These are phyloP conservation scores for Podaxis carcinomalis DNA, from an alignment of 768 basidiomycete genomes.

Conservation along the genomic window DNA sequence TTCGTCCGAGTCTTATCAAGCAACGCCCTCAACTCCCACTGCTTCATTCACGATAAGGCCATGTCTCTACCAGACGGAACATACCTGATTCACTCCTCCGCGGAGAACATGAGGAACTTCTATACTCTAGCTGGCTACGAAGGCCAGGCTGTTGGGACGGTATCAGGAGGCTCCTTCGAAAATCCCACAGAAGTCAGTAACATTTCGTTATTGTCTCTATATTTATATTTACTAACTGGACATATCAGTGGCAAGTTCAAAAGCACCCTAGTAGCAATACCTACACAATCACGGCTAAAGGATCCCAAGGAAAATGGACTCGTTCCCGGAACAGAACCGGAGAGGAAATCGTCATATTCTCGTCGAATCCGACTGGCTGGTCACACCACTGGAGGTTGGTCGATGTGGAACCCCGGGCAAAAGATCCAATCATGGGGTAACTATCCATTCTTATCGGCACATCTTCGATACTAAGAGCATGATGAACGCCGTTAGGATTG, in stretches of 20 bases:
- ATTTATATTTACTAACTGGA: background rate
- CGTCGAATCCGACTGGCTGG: background rate
- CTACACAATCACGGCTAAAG: conserved; percentile 4
- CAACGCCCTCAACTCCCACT: background rate
- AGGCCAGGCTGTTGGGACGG: background rate
- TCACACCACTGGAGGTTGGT: conserved; percentile 6
- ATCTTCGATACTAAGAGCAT: background rate
- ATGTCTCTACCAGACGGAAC: conserved; percentile 4
- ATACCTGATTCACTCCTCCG: conserved; percentile 6
- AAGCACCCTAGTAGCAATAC: conserved; percentile 1
- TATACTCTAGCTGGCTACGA: background rate
- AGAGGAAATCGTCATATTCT: conserved; percentile 1
- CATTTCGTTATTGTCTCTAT: background rate
- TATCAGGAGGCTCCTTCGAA: background rate
- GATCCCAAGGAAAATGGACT: conserved; percentile 1
- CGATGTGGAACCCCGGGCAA: conserved; percentile 3
- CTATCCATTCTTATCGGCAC: background rate
- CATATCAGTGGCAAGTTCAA: conserved; percentile 2
- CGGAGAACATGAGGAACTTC: background rate
- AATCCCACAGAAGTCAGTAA: conserved; percentile 5
- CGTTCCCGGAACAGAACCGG: background rate
- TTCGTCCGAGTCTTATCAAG: background rate
- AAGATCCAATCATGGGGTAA: conserved; percentile 4
- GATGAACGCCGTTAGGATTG: background rate
- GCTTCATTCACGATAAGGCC: background rate